Percentiles rank a stretch among this genome's conserved stretches.
Evolutionary conservation across 2,329 filamentous ascomycete genomes (phyloP).

Genomic region (Talaromyces sp.): DNA sequence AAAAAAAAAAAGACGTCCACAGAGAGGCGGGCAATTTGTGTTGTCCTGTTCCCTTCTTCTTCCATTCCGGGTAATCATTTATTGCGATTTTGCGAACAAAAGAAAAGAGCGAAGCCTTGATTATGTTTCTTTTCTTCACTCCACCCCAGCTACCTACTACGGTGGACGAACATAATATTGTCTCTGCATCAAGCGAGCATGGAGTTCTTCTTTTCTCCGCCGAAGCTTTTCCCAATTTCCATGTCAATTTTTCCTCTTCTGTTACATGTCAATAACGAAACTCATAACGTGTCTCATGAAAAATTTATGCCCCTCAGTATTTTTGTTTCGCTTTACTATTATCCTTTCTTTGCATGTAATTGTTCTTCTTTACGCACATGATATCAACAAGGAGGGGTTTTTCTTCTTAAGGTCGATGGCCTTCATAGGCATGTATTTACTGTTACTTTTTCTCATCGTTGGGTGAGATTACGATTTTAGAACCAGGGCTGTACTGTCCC

Average conservation of each 20-base stretch:
- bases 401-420: too few relatives aligned
- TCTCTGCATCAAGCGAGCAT: slow-evolving; percentile 13
- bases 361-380: neutral
- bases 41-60: neutral
- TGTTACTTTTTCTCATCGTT: neutral
- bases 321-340: neutral
- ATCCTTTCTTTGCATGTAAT: slow-evolving; percentile 11
- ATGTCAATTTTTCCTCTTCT: slow-evolving; percentile 1
- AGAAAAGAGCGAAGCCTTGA: slow-evolving; percentile 2
- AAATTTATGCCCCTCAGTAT: slow-evolving; percentile 7
- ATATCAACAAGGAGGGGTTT: slow-evolving; percentile 9
- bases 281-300: slow-evolving; percentile 14
- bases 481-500: neutral
- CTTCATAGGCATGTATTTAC: neutral
- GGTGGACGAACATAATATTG: slow-evolving; percentile 2
- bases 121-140: neutral
- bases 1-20: neutral
- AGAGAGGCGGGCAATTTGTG: neutral
- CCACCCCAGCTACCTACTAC: neutral
- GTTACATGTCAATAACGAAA: slow-evolving; percentile 15
- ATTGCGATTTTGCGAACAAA: neutral
- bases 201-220: slow-evolving; percentile 10
- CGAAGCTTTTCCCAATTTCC: neutral
- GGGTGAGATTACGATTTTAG: neutral
- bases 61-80: neutral